Evolutionary conservation across 495 filamentous ascomycete genomes (phyloP).

Genomic region (Trichoderma asperelloides): DNA sequence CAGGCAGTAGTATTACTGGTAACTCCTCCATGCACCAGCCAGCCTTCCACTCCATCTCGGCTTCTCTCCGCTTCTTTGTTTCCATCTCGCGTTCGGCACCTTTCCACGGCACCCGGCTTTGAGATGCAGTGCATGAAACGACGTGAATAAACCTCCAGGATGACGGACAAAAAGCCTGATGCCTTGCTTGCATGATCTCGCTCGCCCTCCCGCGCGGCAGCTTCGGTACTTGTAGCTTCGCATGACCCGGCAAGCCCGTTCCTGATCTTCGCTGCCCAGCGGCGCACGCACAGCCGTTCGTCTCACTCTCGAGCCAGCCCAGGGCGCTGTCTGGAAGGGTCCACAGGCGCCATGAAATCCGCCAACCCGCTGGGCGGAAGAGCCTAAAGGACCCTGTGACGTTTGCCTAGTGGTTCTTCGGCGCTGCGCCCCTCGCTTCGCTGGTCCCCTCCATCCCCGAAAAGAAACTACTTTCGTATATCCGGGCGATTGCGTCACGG

Average conservation of each 20-base stretch:
- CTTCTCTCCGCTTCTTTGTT: too few relatives aligned
- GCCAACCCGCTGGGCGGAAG: neutral
- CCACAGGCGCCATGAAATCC: neutral
- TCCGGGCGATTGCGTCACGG: constrained; percentile 5
- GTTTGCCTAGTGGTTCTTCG: neutral
- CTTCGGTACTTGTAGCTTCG: constrained; percentile 1
- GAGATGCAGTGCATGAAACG: too few relatives aligned
- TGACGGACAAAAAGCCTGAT: neutral
- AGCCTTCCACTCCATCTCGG: too few relatives aligned
- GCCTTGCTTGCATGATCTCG: neutral
- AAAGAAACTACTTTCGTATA: neutral
- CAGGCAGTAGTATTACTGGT: neutral
- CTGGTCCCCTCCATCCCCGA: neutral
- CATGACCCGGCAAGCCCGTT: neutral
- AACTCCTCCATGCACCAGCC: too few relatives aligned
- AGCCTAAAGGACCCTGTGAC: constrained; percentile 1
- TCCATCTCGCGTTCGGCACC: too few relatives aligned
- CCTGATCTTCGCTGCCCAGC: neutral
- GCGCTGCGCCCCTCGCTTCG: neutral
- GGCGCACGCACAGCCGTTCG: neutral
- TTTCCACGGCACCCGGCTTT: too few relatives aligned
- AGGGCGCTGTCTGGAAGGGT: neutral
- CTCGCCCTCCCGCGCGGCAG: neutral
- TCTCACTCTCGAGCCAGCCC: neutral
- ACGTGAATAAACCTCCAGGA: neutral